phyloP scores from a whole-genome alignment of 805 yeast genomes.

The Zygotorulaspora florentina region DNA sequence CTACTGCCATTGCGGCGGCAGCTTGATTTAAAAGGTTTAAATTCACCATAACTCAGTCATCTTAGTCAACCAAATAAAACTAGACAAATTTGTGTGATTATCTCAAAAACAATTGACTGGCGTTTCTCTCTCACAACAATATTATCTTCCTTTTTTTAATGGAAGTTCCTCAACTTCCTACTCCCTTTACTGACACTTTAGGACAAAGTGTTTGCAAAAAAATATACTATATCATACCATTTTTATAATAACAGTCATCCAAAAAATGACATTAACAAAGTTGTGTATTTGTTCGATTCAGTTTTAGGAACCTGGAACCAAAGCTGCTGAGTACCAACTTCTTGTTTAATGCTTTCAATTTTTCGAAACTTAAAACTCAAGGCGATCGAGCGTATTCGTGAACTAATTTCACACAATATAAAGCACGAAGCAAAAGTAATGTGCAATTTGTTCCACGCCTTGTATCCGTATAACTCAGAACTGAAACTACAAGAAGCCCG shows the following conservation, averaged over 20 bases:
- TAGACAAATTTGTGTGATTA: background rate
- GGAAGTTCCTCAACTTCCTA: background rate
- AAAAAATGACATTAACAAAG: background rate
- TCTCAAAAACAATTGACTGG: background rate
- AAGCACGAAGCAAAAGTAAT: constrained; percentile 1
- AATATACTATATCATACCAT: constrained; percentile 1
- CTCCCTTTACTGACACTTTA: background rate
- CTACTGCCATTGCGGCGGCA: constrained; percentile 5
- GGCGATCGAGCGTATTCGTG: background rate
- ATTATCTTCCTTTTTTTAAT: background rate
- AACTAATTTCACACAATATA: constrained; percentile 5
- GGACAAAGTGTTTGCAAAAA: background rate
- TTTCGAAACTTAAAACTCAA: background rate
- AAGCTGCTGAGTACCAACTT: background rate
- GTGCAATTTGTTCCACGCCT: background rate
- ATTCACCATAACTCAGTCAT: constrained; percentile 12
- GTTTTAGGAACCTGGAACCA: constrained; percentile 1
- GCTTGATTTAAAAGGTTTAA: constrained; percentile 8
- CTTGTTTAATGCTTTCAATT: constrained; percentile 1
- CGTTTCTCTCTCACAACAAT: background rate
- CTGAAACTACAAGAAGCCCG: constrained; percentile 1
- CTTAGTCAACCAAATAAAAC: constrained; percentile 1
- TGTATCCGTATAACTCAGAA: background rate
- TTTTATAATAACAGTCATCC: constrained; percentile 1
- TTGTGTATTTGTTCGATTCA: background rate